These are phyloP conservation scores for Stephania cephalantha DNA, from an alignment of 164 flowering plant genomes.

Conservation along the genomic window DNA sequence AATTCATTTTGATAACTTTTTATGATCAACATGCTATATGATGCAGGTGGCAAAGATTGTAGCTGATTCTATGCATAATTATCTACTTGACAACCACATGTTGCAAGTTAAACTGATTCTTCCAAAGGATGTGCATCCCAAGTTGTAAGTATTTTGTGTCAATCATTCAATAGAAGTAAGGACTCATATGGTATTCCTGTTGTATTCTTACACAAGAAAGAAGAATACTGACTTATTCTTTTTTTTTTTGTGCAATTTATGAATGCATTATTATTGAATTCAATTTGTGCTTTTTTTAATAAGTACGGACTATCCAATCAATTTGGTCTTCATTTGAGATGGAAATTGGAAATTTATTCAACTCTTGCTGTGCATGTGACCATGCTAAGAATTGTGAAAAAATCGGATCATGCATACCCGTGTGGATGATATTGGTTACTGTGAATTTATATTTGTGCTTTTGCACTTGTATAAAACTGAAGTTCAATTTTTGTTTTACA, in stretches of 20 bases:
- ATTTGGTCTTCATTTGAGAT: no score
- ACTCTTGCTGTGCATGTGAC: no score
- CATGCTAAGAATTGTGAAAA: no score
- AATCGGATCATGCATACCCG: no score
- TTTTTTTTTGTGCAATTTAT: neutral
- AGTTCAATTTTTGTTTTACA: no score
- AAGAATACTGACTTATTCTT: neutral
- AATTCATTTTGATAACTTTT: neutral
- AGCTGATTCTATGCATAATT: slow-evolving; percentile 76
- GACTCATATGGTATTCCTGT: neutral
- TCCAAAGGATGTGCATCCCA: slow-evolving; percentile 74
- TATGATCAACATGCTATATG: neutral
- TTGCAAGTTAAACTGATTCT: slow-evolving; percentile 77
- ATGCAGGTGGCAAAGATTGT: slow-evolving; percentile 86
- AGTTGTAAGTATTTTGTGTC: slow-evolving; percentile 49
- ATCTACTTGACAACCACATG: slow-evolving; percentile 74
- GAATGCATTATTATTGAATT: neutral
- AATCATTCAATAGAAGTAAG: neutral
- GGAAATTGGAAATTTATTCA: no score
- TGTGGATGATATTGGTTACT: no score
- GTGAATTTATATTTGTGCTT: no score
- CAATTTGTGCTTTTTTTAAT: neutral
- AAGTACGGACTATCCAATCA: no score
- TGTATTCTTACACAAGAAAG: neutral
- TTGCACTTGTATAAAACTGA: no score